phyloP scores from a whole-genome alignment of 495 filamentous ascomycete genomes.

The Sphaerosporella brunnea region DNA sequence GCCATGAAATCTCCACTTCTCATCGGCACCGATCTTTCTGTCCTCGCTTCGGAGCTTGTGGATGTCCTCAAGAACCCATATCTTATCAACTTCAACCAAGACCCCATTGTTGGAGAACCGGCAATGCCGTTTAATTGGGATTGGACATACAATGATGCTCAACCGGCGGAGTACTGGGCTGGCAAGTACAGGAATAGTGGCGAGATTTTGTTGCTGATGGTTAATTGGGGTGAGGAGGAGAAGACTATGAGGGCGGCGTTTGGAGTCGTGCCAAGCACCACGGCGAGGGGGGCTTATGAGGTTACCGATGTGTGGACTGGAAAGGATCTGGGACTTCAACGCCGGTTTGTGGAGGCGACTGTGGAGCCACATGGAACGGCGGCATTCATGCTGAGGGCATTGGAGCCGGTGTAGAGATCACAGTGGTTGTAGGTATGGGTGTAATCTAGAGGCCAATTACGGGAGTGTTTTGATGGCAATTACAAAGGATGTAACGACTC shows the following conservation, averaged over 20 bases:
- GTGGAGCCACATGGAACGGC: no score
- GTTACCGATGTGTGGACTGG: constrained; percentile 15
- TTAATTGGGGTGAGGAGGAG: constrained; percentile 11
- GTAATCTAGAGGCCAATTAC: no score
- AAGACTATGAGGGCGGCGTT: constrained; percentile 7
- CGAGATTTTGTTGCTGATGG: constrained; percentile 13
- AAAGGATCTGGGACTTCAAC: constrained; percentile 8
- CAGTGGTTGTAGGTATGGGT: no score
- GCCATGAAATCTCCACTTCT: constrained; percentile 40
- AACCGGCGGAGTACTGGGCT: constrained; percentile 45
- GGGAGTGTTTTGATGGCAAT: no score
- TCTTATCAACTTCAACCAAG: constrained; percentile 46
- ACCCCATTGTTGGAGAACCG: constrained; percentile 34
- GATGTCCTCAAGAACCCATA: constrained; percentile 42
- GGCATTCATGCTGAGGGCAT: no score
- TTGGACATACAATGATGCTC: constrained; percentile 41
- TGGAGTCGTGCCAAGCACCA: constrained; percentile 14
- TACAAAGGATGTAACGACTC: no score
- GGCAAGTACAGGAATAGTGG: constrained; percentile 30
- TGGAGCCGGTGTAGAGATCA: no score
- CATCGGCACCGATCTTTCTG: constrained; percentile 38
- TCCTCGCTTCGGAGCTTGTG: constrained; percentile 27
- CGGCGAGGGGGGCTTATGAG: constrained; percentile 3
- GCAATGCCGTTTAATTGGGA: constrained; percentile 52
- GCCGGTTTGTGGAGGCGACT: no score